Evolutionary conservation across 164 flowering plant genomes (phyloP), one percentile per base, ranked within the genome.

Genomic region (Cinnamomum micranthum): DNA sequence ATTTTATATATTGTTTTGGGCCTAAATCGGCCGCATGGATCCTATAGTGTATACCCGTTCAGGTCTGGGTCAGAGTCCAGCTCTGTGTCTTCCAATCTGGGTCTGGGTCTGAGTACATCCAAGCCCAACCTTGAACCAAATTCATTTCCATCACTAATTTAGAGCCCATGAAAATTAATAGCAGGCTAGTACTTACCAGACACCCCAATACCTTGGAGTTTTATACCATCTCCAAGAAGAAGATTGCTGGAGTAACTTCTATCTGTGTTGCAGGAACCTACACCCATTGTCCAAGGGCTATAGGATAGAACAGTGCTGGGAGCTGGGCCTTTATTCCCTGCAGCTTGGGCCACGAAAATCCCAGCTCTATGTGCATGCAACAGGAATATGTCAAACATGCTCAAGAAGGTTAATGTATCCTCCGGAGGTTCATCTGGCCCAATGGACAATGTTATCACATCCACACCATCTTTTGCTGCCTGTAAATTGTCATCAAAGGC

Each of bases 381-480:
- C 85, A 89, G 81, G 75, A 81, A 80, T 17, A 89, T 80, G 6
- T 95, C 97, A 47, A 90, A 95, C 64, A 89, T 78, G 47, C 80
- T 77, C 60, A 92, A 75, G 85, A 95, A 84, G n/a, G 92, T 88
- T 4, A 84, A 52, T 47, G 86, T 85, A 51, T 86, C 95, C 73
- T 86, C 85, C 22, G 98, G 93, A 20, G 97, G 94, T n/a, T 79
- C 87, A 74, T 95, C 92, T 68, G 98, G 98, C 74, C 97, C 97
- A 20, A 93, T 76, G 4, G 97, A 89, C 10, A 95, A 87, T 27
- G 87, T 81, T 50, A 95, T 69, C 67, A 91, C 80, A 79, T 95
- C 97, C 58, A 91, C 97, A 50, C 97, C 97, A 77, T 95, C 98
- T 64, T 33, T 17, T 22, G 68, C 72, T 75, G 91, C 92, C 94